Evolutionary conservation across 257 asterid genomes (phyloP), one percentile per base, ranked within the genome.

Genomic region (Capsicum chinense): DNA sequence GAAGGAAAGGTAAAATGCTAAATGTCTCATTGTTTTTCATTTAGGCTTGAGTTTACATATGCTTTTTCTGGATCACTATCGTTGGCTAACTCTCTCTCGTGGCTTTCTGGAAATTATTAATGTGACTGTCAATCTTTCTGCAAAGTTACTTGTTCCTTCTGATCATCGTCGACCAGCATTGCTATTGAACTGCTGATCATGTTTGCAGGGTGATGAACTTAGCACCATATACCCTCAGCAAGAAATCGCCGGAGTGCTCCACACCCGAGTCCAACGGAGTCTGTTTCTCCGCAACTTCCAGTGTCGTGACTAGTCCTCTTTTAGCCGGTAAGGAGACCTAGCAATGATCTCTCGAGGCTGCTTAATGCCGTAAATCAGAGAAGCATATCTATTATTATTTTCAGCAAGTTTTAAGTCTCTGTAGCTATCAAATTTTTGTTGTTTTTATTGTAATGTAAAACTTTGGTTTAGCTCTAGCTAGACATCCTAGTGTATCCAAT

Each of bases 121-220:
- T 56, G 59, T 13, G 17, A 13, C 13, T 17, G 64, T 19, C 68
- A 19, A 60, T 60, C 3, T 19, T 60, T 60, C 68, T 4, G 16
- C 70, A 63, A 63, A 63, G 11, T 14, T 11, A 63, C 5, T 26
- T 63, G 42, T 21, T 21, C 42, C 10, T 62, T 62, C 68, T 62
- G 37, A 19, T 19, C 42, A 4, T 39, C 42, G 3, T 39, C 5
- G 42, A 39, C 42, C 42, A 39, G 44, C 21, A 7, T 74, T 50
- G 47, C 21, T 44, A 76, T 76, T 4, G 7, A 52, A 76, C 12
- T 52, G 5, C 15, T 19, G 42, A 74, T 26, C 81, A 76, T 52
- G 12, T 83, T 35, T 87, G 86, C 68, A 91, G 98, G 93, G 93
- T 62, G 64, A 90, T 90, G 94, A 91, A 52, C 84, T 89, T 94